A percentile compares a stretch with the other conserved stretches of the same genome.
These are phyloP conservation scores for Colletotrichum sp. DNA, from an alignment of 2,329 filamentous ascomycete species.

Conservation along the genomic window DNA sequence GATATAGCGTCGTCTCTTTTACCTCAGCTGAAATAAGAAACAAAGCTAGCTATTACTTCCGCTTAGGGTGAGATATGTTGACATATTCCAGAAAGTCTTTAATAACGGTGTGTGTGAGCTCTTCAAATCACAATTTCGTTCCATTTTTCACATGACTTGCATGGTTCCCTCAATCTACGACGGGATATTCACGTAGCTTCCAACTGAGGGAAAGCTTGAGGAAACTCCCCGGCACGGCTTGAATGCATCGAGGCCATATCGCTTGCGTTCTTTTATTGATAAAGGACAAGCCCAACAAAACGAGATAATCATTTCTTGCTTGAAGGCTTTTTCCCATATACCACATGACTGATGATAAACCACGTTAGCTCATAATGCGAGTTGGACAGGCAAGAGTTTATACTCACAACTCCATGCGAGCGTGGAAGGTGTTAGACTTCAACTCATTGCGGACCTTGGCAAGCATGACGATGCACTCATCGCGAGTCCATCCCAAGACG, in stretches of 20 bases:
- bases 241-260: neutral
- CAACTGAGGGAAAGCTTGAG: no score
- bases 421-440: constrained; percentile 29
- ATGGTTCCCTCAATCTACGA: no score
- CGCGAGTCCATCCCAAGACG: constrained; percentile 29
- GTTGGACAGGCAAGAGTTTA: fast-evolving
- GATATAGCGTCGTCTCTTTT: no score
- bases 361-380: neutral
- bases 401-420: constrained; percentile 26
- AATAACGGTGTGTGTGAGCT: no score
- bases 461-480: constrained; percentile 31
- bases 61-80: no score
- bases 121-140: no score
- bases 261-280: neutral
- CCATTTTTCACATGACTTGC: no score
- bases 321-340: neutral
- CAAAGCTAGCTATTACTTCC: fast-evolving
- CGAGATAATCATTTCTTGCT: fast-evolving
- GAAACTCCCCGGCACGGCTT: no score
- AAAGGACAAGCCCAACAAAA: no score
- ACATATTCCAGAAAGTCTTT: no score
- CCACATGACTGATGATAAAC: neutral
- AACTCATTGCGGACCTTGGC: constrained; percentile 32
- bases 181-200: no score
- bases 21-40: no score